These are phyloP conservation scores for Komagataella phaffii DNA, from an alignment of 805 yeast species.

Conservation along the genomic window DNA sequence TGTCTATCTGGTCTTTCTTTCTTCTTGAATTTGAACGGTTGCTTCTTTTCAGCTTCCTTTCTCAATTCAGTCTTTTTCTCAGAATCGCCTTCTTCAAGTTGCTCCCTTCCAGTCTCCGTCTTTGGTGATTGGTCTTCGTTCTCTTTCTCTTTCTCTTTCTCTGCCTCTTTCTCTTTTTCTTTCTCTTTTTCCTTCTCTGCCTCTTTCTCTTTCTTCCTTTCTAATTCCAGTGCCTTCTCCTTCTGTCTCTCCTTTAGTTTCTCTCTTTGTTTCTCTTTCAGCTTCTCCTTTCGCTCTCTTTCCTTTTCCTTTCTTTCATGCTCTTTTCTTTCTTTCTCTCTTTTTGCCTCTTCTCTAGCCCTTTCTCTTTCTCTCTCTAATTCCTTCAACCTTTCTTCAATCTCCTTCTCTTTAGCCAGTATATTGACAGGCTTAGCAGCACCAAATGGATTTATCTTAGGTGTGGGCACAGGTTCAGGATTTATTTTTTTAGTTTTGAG, in stretches of 20 bases:
- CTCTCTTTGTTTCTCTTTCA: constrained; percentile 5
- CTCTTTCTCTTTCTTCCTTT: constrained; percentile 5
- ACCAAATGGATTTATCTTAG: constrained; percentile 63
- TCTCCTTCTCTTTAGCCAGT: constrained; percentile 45
- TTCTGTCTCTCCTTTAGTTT: constrained; percentile 5
- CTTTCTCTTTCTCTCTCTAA: constrained; percentile 15
- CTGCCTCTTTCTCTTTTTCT: constrained; percentile 3
- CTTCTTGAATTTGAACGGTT: neutral
- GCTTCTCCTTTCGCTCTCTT: constrained; percentile 9
- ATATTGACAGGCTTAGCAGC: constrained; percentile 79
- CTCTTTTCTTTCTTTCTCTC: constrained; percentile 14
- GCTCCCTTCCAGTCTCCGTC: neutral
- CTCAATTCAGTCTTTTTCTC: neutral
- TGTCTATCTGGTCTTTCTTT: neutral
- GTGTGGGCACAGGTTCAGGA: constrained; percentile 8
- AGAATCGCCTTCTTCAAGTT: neutral
- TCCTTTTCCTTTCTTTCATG: constrained; percentile 11
- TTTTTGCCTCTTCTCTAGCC: constrained; percentile 1
- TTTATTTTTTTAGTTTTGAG: constrained; percentile 25
- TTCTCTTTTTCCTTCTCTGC: constrained; percentile 7
- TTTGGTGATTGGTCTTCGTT: constrained; percentile 1
- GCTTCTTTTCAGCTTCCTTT: neutral
- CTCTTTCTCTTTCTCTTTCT: constrained; percentile 2
- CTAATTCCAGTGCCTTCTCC: constrained; percentile 10
- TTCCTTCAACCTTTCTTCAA: constrained; percentile 34